Conservation (phyloP, 192 early-diverging fungal species). For the Gigaspora rosea region DNA sequence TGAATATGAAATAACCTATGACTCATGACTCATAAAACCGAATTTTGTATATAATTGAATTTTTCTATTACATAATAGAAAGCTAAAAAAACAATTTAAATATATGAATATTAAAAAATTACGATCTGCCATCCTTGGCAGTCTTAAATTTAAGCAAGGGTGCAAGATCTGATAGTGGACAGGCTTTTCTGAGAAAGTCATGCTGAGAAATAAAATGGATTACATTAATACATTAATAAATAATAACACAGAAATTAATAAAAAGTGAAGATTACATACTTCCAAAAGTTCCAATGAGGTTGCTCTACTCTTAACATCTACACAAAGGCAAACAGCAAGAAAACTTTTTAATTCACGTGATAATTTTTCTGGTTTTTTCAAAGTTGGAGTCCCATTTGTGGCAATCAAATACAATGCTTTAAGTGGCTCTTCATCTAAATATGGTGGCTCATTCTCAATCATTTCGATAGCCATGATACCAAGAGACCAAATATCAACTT, state of each 20-base stretch:
- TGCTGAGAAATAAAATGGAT: conserved; percentile 54
- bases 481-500: conserved; percentile 89
- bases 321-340: conserved; percentile 67
- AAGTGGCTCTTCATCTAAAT: conserved; percentile 81
- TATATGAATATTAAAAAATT: neutral
- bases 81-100: no score
- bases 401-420: conserved; percentile 86
- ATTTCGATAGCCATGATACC: conserved; percentile 95
- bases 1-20: no score
- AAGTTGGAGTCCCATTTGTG: conserved; percentile 81
- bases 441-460: conserved; percentile 95
- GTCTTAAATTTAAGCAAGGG: conserved; percentile 61
- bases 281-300: conserved; percentile 72
- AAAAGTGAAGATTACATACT: conserved; percentile 47
- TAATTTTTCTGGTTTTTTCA: conserved; percentile 77
- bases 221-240: neutral
- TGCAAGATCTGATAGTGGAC: conserved; percentile 62
- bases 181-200: conserved; percentile 67
- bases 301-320: conserved; percentile 71
- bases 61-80: no score
- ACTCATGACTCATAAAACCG: no score
- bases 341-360: conserved; percentile 80
- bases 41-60: no score
- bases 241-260: conserved; percentile 8
- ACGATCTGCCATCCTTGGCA: conserved; percentile 33